Conservation (phyloP, 2,329 filamentous ascomycete genomes). For the Zasmidium cellare region DNA sequence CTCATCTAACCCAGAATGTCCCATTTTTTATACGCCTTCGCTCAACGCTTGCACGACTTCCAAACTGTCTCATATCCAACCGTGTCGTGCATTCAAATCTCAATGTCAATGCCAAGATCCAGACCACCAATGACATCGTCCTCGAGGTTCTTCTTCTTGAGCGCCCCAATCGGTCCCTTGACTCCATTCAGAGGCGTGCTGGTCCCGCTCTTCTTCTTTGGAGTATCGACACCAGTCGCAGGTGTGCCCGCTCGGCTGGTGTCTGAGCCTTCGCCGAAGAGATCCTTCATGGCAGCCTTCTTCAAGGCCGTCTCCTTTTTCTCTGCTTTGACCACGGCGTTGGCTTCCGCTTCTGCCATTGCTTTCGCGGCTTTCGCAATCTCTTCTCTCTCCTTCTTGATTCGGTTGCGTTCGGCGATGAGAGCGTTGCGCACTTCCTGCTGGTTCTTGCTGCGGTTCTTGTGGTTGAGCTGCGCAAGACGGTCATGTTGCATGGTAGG, state of each 20-base stretch:
- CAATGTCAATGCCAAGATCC: constrained; percentile 89
- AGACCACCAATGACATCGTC: constrained; percentile 89
- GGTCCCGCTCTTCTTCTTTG: constrained; percentile 38
- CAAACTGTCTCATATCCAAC: neutral
- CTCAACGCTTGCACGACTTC: neutral
- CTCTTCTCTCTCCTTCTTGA: constrained; percentile 51
- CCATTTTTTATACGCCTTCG: neutral
- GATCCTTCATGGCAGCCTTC: constrained; percentile 46
- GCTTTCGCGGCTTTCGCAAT: constrained; percentile 49
- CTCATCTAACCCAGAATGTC: neutral
- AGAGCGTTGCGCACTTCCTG: constrained; percentile 90
- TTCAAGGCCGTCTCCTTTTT: constrained; percentile 18
- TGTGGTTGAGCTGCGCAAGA: constrained; percentile 77
- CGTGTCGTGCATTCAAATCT: constrained; percentile 58
- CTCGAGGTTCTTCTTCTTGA: constrained; percentile 70
- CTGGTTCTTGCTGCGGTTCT: constrained; percentile 81
- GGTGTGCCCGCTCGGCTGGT: constrained; percentile 52
- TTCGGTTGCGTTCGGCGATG: constrained; percentile 64
- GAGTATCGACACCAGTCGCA: constrained; percentile 40
- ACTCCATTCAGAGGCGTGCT: constrained; percentile 45
- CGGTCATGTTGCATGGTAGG: constrained; percentile 65
- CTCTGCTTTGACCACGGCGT: constrained; percentile 2
- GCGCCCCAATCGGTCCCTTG: constrained; percentile 46
- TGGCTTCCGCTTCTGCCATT: constrained; percentile 51
- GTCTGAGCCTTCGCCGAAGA: constrained; percentile 48